Percentiles rank a stretch among this genome's conserved stretches.
phyloP scores from a whole-genome alignment of 2,329 filamentous ascomycete species.

The Sclerotinia subarctica region DNA sequence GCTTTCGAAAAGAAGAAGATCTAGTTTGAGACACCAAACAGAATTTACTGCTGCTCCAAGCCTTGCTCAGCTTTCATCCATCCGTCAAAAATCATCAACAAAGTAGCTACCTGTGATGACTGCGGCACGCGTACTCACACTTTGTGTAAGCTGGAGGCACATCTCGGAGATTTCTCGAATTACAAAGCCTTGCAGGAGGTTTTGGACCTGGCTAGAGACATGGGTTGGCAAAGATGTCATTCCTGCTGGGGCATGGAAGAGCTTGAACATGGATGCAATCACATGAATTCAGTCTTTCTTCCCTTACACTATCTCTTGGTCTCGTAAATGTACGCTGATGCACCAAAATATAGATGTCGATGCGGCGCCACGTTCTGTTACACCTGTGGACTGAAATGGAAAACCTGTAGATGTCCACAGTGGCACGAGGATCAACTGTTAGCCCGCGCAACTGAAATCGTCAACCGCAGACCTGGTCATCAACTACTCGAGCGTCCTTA shows the following conservation, averaged over 20 bases:
- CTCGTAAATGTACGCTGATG: conserved; percentile 12
- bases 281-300: conserved; percentile 50
- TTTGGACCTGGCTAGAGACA: conserved; percentile 41
- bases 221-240: conserved; percentile 52
- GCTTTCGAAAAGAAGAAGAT: conserved; percentile 44
- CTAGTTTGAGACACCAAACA: conserved; percentile 48
- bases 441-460: conserved; percentile 38
- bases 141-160: conserved; percentile 48
- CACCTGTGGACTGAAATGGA: conserved; percentile 45
- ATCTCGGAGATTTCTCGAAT: conserved; percentile 48
- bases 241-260: conserved; percentile 49
- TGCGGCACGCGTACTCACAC: conserved; percentile 49
- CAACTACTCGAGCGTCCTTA: neutral
- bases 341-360: conserved; percentile 40
- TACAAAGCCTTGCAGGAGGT: conserved; percentile 44
- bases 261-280: conserved; percentile 50
- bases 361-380: conserved; percentile 52
- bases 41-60: conserved; percentile 49
- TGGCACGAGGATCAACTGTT: conserved; percentile 42
- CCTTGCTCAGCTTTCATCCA: conserved; percentile 50
- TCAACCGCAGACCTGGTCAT: conserved; percentile 27
- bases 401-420: conserved; percentile 41
- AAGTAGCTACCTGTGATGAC: conserved; percentile 43
- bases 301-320: neutral
- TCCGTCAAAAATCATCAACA: conserved; percentile 33